phyloP scores from a whole-genome alignment of 2,329 filamentous ascomycete genomes.

The Geoglossum cookeanum region DNA sequence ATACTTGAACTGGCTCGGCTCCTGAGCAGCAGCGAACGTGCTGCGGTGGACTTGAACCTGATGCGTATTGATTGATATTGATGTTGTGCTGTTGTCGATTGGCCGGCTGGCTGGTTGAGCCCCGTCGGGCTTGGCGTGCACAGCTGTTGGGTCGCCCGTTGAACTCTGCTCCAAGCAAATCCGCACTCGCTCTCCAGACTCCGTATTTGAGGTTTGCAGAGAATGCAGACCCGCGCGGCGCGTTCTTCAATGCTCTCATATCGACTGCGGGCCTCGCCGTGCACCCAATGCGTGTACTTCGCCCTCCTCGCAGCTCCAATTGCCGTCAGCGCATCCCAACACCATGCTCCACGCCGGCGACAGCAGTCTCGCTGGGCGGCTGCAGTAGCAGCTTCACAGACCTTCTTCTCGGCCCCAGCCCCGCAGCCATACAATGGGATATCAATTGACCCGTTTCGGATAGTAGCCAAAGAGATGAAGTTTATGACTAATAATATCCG shows the following conservation, averaged over 20 bases:
- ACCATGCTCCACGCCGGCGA: conserved; percentile 24
- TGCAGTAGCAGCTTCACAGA: conserved; percentile 49
- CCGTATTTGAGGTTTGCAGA: not conserved
- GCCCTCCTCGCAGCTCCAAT: not conserved
- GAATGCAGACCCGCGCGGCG: not conserved
- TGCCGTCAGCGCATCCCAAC: conserved; percentile 11
- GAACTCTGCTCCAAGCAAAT: no score
- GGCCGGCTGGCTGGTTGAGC: no score
- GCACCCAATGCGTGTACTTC: not conserved
- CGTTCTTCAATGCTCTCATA: not conserved
- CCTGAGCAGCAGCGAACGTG: not conserved
- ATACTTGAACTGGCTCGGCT: not conserved
- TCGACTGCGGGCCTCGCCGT: not conserved
- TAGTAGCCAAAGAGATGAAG: conserved; percentile 92
- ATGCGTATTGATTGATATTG: not conserved
- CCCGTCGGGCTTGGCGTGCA: no score
- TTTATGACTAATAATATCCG: conserved; percentile 86
- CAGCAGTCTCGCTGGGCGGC: conserved; percentile 54
- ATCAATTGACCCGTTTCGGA: conserved; percentile 68
- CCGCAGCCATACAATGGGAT: conserved; percentile 45
- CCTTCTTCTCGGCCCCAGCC: conserved; percentile 46
- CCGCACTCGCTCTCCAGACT: no score
- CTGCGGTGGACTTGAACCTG: not conserved
- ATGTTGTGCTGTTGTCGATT: not conserved
- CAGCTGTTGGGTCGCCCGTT: no score